Evolutionary conservation across 371 early-diverging fungal species (phyloP).

Genomic region (Chytridiales sp.): DNA sequence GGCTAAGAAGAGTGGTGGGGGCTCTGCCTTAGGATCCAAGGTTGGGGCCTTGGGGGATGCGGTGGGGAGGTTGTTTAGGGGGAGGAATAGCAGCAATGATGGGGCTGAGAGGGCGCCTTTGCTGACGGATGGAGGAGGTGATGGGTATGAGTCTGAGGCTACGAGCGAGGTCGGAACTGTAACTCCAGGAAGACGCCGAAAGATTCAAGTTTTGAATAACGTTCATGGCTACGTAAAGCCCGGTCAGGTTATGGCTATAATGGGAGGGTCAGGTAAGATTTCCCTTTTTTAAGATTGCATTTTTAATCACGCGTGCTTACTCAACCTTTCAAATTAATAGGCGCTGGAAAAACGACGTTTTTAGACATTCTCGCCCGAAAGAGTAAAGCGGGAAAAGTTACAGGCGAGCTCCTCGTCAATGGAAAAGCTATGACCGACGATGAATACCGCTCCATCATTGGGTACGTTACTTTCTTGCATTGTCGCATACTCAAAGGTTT

Average conservation of each 20-base stretch:
- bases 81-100: background rate
- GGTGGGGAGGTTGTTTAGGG: background rate
- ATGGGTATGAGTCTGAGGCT: conserved; percentile 4
- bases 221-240: conserved; percentile 69
- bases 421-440: conserved; percentile 60
- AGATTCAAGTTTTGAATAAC: conserved; percentile 26
- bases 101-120: conserved; percentile 11
- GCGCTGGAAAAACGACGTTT: conserved; percentile 79
- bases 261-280: conserved; percentile 58
- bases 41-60: background rate
- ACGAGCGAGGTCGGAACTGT: conserved; percentile 1
- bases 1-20: conserved; percentile 7
- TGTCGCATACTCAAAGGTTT: background rate
- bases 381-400: conserved; percentile 68
- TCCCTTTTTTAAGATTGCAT: conserved; percentile 19
- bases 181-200: background rate
- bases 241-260: conserved; percentile 83
- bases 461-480: conserved; percentile 16
- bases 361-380: conserved; percentile 88
- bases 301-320: background rate
- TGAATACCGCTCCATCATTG: conserved; percentile 46
- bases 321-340: conserved; percentile 1
- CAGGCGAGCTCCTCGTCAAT: conserved; percentile 89
- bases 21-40: too few relatives aligned
- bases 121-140: conserved; percentile 6